A percentile compares a stretch with the other conserved stretches of the same genome.
Conservation (phyloP, 495 filamentous ascomycete species). For the Trichodelitschia bisporula region DNA sequence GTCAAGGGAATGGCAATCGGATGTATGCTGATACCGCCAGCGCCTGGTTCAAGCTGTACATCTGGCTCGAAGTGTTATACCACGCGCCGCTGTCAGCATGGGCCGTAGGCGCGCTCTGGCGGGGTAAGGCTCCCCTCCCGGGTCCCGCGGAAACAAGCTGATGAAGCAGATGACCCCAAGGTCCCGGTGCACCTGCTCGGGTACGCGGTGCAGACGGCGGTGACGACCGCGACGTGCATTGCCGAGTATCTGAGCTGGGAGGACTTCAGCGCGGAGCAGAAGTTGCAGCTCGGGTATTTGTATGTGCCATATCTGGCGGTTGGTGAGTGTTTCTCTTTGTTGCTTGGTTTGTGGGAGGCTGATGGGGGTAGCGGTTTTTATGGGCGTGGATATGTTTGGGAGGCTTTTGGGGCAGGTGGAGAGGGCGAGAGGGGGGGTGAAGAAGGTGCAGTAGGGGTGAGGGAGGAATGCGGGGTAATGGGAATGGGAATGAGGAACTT, state of each 20-base stretch:
- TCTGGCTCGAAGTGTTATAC: constrained; percentile 42
- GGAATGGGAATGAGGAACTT: too few species aligned
- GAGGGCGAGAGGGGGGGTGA: too few species aligned
- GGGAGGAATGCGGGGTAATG: too few species aligned
- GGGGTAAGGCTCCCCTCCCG: constrained; percentile 21
- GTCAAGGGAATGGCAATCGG: too few species aligned
- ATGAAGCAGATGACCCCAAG: constrained; percentile 26
- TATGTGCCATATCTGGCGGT: constrained; percentile 52
- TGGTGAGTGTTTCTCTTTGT: constrained; percentile 45
- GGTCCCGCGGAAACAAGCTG: constrained; percentile 2
- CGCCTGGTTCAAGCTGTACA: constrained; percentile 44
- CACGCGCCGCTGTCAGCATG: constrained; percentile 45
- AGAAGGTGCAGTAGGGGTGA: too few species aligned
- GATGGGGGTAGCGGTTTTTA: too few species aligned
- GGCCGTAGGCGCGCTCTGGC: constrained; percentile 26
- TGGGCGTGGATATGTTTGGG: too few species aligned
- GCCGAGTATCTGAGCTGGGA: constrained; percentile 23
- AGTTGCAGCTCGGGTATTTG: constrained; percentile 28
- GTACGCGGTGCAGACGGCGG: constrained; percentile 39
- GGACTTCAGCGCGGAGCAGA: constrained; percentile 17
- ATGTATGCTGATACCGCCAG: too few species aligned
- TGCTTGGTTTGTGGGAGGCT: too few species aligned
- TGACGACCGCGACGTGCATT: constrained; percentile 52
- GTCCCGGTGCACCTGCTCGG: constrained; percentile 40
- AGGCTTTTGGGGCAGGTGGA: too few species aligned